Evolutionary conservation across 2,329 filamentous ascomycete species (phyloP), one percentile per base, ranked within the genome.

Genomic region (Chaetomium globosum): DNA sequence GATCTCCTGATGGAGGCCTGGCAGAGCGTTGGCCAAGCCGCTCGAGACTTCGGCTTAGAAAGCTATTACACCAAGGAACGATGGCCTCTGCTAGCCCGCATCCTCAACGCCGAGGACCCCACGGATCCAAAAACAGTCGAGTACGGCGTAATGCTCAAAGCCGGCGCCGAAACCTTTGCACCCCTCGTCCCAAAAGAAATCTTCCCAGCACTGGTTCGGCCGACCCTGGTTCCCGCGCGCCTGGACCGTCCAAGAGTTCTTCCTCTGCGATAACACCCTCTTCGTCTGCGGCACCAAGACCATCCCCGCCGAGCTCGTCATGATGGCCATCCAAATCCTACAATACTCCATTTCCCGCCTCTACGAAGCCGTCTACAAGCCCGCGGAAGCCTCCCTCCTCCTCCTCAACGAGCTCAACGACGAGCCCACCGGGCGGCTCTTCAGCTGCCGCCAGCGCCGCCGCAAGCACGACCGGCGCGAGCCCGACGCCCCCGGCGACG

Each of bases 231-330:
- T 69, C 55, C 23, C n/a, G 3, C 60, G 67, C 3, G 51, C 59
- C 10, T 69, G 67, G 67, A 56, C 58, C 1, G 52, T 64, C 4
- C 67, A 69, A 39, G 65, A 69, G 31, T 69, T 69, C 43, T 66
- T 63, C 48, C 49, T 69, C 16, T 66, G 67, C 30, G 9, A 59
- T 9, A 51, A 69, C 57, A 67, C 67, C 16, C 36, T 59, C 10
- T 66, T 69, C 39, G 65, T 64, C 4, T 69, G 67, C 53, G 67
- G 67, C 6, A 30, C 19, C 51, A 54, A 66, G 55, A 54, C 19
- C 4, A n/a, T 67, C 6, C 30, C 31, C 0, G 65, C 56, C 9
- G 61, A 61, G 13, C 8, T 66, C 2, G 26, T 69, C 23, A 62
- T 53, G 54, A 23, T 64, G 3, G 54, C 54, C 7, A 21, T 59